Evolutionary conservation across 306 rosid species (phyloP), one percentile per base, ranked within the genome.

Genomic region (Malus sylvestris): DNA sequence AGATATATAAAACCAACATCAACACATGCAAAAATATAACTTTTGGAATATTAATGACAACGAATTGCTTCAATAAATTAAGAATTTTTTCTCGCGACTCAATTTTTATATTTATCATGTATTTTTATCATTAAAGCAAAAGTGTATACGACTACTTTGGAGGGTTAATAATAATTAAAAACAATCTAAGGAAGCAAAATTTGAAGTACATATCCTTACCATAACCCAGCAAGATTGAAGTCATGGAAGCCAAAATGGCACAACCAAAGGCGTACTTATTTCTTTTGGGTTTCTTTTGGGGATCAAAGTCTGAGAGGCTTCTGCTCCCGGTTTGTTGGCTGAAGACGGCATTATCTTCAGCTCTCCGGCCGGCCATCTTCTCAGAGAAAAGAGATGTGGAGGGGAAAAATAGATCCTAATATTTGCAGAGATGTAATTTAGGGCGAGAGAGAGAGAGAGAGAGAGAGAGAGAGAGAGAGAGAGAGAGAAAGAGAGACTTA

Each of bases 181-280:
- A 51, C 20, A 51, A 51, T 15, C 2, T 51, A 6, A 51, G 20
- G 55, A 15, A 51, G 20, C 55, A 51, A 51, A 51, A 6, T 15
- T 5, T 16, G 55, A 16, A 51, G 8, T 15, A 49, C 15, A 51
- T 16, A 4, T 51, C 16, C 55, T 85, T 22, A 89, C 89, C 89
- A 23, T 87, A 89, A 58, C 93, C 91, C 15, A 89, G 88, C 42
- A 89, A 78, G 85, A 85, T 75, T 73, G 93, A 87, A 76, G 86
- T 82, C 83, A 87, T 85, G 85, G 93, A 85, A 53, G 93, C 93
- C 68, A 89, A 71, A 35, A 87, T 62, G 35, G 91, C 91, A 74
- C 91, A 89, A 44, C 85, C 83, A 72, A 83, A 72, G 72, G 93
- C 91, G 35, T 35, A 89, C 53, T 80, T 83, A 80, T 81, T 89